These are phyloP conservation scores for Cryptococcus neoformans DNA, from an alignment of 1,284 basidiomycete species.

Conservation along the genomic window DNA sequence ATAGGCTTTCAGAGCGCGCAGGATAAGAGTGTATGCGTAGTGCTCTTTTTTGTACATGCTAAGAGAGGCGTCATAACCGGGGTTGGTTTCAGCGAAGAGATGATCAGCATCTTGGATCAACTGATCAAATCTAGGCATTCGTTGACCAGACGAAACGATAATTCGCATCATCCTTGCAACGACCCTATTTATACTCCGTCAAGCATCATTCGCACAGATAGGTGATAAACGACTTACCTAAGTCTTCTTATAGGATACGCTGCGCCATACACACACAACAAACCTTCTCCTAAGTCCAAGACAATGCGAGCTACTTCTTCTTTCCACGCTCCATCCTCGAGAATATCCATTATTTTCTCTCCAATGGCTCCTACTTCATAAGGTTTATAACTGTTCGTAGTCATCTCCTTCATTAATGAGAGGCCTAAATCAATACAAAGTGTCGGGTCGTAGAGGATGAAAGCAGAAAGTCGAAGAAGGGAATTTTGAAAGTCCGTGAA, in stretches of 20 bases:
- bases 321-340: conserved; percentile 23
- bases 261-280: conserved; percentile 29
- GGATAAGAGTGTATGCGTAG: conserved; percentile 17
- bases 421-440: background rate
- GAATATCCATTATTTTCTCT: conserved; percentile 24
- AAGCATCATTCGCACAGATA: background rate
- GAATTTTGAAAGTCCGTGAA: conserved; percentile 11
- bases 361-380: conserved; percentile 15
- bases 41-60: conserved; percentile 23
- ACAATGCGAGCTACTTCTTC: conserved; percentile 23
- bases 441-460: conserved; percentile 9
- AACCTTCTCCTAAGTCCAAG: conserved; percentile 20
- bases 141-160: conserved; percentile 19
- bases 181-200: conserved; percentile 7
- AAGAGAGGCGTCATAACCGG: conserved; percentile 18
- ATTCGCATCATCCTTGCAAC: conserved; percentile 10
- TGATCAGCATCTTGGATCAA: conserved; percentile 8
- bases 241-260: conserved; percentile 30
- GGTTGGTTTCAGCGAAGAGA: background rate
- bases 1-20: conserved; percentile 28
- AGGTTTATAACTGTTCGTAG: background rate
- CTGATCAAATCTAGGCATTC: conserved; percentile 20
- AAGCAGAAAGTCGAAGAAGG: conserved; percentile 9
- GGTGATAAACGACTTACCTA: conserved; percentile 20
- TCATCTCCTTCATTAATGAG: conserved; percentile 4